Base-by-base conservation (phyloP, 441 rosid species). In the Metrosideros polymorpha region DNA sequence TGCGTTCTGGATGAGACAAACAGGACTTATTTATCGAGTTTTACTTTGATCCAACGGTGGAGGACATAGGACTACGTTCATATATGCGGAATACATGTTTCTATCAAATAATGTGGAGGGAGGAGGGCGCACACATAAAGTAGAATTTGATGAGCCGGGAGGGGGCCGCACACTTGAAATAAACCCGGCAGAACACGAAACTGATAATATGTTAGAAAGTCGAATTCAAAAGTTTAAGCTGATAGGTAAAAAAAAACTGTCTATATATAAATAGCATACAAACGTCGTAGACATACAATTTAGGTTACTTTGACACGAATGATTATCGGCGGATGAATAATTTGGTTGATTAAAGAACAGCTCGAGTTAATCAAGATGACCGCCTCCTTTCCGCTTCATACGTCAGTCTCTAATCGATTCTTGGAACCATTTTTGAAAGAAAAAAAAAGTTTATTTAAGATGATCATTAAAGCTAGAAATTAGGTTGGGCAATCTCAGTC, bases 231-330 rank as follows among this genome's bases (percentile, higher is more conserved):
- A 66, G 0, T 10, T 66, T 22, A 9, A 66, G 12, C 2, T 1
- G 1, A 35, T 19, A 9, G 1, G 1, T 35, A 7, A 66, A 66
- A 1, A 15, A 2, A 63, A 4, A 66, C 3, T 14, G 0, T 0
- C 5, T 66, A 4, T 17, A 52, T 17, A 52, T 17, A 52, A 52
- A 52, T 52, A 18, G 3, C 54, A 32, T 66, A 9, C 14, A 66
- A 35, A 66, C 0, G 13, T 19, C 14, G 3, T 66, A 63, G 5
- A 32, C 3, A 0, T 9, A 66, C 15, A 0, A 8, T 35, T 35
- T 66, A 15, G 25, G 14, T 35, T 19, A 24, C 77, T 5, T 66
- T 9, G 9, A 66, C 45, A 5, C 0, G 2, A 66, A 35, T 8
- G 19, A 66, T 25, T 45, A 5, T 35, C 14, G 10, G 14, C 3